These are phyloP conservation scores for Barbarea vulgaris DNA, from an alignment of 345 rosid genomes.

Conservation along the genomic window DNA sequence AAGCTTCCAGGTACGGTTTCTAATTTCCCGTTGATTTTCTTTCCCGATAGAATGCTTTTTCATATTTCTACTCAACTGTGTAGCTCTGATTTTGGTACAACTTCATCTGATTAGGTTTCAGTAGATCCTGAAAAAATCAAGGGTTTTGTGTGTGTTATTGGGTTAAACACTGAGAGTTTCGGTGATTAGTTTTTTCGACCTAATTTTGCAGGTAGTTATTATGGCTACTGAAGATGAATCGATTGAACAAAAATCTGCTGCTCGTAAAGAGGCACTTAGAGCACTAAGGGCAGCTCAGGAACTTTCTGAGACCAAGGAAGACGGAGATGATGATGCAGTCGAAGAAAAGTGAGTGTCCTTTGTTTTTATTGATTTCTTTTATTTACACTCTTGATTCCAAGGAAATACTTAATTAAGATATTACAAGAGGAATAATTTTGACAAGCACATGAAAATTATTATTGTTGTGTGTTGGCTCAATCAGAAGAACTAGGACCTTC, in stretches of 20 bases:
- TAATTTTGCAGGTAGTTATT: conserved; percentile 34
- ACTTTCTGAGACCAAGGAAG: conserved; percentile 42
- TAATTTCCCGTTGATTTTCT: background rate
- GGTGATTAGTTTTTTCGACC: background rate
- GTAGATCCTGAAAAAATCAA: background rate
- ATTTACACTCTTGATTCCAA: background rate
- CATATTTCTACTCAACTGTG: background rate
- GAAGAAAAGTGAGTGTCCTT: conserved; percentile 41
- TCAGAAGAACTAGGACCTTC: background rate
- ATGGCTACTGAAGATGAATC: conserved; percentile 72
- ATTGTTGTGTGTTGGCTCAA: conserved; percentile 11
- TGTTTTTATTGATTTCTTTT: background rate
- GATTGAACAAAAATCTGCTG: conserved; percentile 67
- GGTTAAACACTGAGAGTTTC: background rate
- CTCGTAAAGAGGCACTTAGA: conserved; percentile 74
- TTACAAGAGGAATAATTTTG: no score
- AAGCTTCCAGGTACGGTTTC: conserved; percentile 30
- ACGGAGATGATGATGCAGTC: conserved; percentile 39
- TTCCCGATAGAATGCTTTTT: background rate
- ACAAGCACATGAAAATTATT: background rate
- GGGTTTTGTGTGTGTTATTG: background rate
- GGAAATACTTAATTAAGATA: no score
- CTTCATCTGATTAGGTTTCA: conserved; percentile 16
- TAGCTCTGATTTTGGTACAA: conserved; percentile 2
- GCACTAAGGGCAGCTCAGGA: conserved; percentile 84